Evolutionary conservation across 129 eudicot species (phyloP).

Genomic region (Silybum marianum): DNA sequence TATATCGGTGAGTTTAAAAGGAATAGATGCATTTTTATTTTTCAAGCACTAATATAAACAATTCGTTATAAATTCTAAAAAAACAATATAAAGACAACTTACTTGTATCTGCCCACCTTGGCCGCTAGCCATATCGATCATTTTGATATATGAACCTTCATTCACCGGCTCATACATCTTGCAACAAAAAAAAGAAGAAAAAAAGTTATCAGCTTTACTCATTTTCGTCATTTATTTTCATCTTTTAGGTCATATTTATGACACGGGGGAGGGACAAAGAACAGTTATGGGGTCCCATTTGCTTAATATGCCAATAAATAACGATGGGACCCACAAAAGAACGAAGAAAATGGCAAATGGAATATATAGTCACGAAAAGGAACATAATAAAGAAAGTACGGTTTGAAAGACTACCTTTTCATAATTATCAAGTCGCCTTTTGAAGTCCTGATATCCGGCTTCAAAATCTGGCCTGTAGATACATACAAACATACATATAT

Average conservation of each 20-base stretch:
- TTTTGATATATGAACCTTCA: constrained; percentile 96
- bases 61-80: background rate
- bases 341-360: background rate
- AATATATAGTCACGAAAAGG: background rate
- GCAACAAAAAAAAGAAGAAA: constrained; percentile 1
- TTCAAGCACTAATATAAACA: background rate
- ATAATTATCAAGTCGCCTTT: constrained; percentile 82
- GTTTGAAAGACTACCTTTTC: constrained; percentile 59
- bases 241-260: background rate
- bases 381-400: constrained; percentile 13
- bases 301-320: background rate
- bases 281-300: background rate
- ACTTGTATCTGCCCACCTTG: constrained; percentile 99
- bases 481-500: background rate
- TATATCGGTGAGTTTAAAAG: background rate
- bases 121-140: constrained; percentile 98
- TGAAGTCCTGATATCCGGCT: constrained; percentile 95
- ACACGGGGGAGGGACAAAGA: background rate
- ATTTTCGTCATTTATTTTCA: background rate
- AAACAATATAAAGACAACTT: constrained; percentile 14
- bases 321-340: constrained; percentile 7
- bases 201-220: background rate
- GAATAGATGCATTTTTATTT: background rate
- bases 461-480: constrained; percentile 89
- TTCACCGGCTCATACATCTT: constrained; percentile 96